A percentile compares a stretch with the other conserved stretches of the same genome.
Evolutionary conservation across 1,284 basidiomycete species (phyloP).

Genomic region (Tilletiopsis washingtonensis): DNA sequence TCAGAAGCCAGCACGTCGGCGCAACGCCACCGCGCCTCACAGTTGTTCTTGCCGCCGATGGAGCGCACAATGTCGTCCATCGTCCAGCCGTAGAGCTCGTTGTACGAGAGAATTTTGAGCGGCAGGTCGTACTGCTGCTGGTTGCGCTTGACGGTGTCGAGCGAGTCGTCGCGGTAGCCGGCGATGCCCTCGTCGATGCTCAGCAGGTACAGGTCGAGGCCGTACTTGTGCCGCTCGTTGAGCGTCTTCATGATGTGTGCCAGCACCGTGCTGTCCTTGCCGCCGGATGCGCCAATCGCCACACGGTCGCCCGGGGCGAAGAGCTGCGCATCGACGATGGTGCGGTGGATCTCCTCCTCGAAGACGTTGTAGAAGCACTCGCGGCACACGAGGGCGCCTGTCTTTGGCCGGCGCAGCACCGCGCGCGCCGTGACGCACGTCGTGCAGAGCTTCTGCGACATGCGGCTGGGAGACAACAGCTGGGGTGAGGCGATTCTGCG

Average conservation of each 20-base stretch:
- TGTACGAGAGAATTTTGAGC: slow-evolving; percentile 89
- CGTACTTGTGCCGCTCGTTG: slow-evolving; percentile 88
- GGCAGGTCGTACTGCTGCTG: slow-evolving; percentile 91
- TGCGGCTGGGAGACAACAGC: too few species aligned
- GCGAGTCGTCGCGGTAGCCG: slow-evolving; percentile 92
- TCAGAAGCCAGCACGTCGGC: background rate
- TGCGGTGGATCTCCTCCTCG: slow-evolving; percentile 96
- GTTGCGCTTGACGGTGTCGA: slow-evolving; percentile 98
- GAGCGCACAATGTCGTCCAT: slow-evolving; percentile 94
- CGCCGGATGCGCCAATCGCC: slow-evolving; percentile 94
- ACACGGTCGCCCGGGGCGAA: slow-evolving; percentile 89
- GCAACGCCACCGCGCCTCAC: slow-evolving; percentile 46
- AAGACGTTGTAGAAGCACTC: slow-evolving; percentile 95
- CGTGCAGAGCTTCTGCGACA: too few species aligned
- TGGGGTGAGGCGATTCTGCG: too few species aligned
- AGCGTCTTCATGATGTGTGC: slow-evolving; percentile 93
- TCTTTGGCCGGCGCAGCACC: slow-evolving; percentile 90
- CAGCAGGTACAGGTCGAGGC: slow-evolving; percentile 79
- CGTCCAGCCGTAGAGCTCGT: slow-evolving; percentile 97
- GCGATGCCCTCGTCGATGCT: slow-evolving; percentile 99
- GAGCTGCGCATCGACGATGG: slow-evolving; percentile 61
- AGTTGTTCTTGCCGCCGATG: slow-evolving; percentile 95
- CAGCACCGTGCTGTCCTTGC: slow-evolving; percentile 97
- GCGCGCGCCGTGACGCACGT: too few species aligned
- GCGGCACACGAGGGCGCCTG: slow-evolving; percentile 90